Conservation (phyloP, 768 basidiomycete genomes). For the Leccinum subgranulosum region DNA sequence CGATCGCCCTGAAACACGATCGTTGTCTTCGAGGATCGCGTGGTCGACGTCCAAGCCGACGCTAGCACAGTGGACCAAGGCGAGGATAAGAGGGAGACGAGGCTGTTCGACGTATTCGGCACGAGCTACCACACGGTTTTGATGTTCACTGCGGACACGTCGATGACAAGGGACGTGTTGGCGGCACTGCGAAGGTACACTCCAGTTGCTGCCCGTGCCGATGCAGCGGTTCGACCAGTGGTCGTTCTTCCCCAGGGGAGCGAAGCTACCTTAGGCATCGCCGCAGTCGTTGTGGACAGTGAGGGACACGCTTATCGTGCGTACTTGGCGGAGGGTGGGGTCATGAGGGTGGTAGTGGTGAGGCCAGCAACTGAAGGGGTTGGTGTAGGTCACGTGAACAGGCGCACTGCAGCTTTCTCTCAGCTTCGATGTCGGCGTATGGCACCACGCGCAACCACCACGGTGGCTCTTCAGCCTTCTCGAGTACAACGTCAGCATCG, state of each 20-base stretch:
- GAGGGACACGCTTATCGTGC: background rate
- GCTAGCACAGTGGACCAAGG: background rate
- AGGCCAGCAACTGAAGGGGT: background rate
- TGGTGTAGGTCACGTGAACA: background rate
- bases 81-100: conserved; percentile 1
- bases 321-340: background rate
- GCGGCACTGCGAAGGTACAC: background rate
- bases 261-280: background rate
- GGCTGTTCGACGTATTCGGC: conserved; percentile 24
- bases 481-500: conserved; percentile 49
- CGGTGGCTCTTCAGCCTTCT: conserved; percentile 42
- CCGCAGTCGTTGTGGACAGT: background rate
- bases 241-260: background rate
- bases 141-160: background rate
- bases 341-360: background rate
- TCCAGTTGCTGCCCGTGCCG: background rate
- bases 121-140: background rate
- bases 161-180: background rate
- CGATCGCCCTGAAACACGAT: no score
- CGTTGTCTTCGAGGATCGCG: background rate
- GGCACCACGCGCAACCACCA: conserved; percentile 51
- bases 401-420: background rate
- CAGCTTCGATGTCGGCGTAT: conserved; percentile 46
- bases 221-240: background rate
- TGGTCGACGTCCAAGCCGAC: background rate